These are phyloP conservation scores for Salix exigua DNA, from an alignment of 345 rosid species.

Conservation along the genomic window DNA sequence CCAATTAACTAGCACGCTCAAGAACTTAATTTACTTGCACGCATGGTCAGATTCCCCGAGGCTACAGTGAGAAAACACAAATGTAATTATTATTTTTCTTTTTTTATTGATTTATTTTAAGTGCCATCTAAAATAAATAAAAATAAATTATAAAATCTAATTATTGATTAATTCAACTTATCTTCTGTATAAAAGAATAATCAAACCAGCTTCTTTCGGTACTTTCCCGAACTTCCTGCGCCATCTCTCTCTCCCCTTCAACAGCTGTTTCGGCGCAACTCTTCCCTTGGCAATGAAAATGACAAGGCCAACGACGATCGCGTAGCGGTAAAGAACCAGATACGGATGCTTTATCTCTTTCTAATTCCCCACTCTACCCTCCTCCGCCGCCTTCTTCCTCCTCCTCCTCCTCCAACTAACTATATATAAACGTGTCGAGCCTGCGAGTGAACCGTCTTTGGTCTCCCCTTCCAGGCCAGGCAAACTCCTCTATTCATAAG, in stretches of 20 bases:
- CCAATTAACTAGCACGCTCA: too few species aligned
- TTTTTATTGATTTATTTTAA: too few species aligned
- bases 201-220: neutral
- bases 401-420: neutral
- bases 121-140: too few species aligned
- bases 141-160: too few species aligned
- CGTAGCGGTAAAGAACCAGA: neutral
- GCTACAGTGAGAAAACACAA: too few species aligned
- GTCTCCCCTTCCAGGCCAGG: slow-evolving; percentile 30
- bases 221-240: neutral
- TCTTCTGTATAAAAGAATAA: too few species aligned
- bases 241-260: neutral
- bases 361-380: neutral
- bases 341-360: neutral
- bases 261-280: neutral
- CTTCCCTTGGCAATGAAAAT: neutral
- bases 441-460: neutral
- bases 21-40: too few species aligned
- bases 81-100: too few species aligned
- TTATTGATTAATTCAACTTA: too few species aligned
- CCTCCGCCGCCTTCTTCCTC: neutral
- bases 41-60: too few species aligned
- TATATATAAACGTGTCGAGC: slow-evolving; percentile 1
- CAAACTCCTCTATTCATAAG: neutral
- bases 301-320: neutral